These are phyloP conservation scores for Isabelozyma rhagii DNA, from an alignment of 805 yeast genomes.

Conservation along the genomic window DNA sequence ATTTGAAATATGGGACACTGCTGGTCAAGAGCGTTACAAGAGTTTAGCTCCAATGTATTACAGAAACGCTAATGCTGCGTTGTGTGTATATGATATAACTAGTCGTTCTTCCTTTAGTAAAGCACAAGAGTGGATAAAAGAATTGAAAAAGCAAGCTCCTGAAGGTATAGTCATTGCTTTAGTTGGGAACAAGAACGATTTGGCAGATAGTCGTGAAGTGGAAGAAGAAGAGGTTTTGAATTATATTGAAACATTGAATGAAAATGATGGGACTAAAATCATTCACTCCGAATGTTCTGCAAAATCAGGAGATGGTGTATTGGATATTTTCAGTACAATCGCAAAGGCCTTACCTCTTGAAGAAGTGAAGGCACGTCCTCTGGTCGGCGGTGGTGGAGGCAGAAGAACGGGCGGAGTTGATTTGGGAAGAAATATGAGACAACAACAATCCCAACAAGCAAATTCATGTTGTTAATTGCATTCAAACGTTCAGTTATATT, in stretches of 20 bases:
- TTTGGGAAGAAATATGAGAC: conserved; percentile 26
- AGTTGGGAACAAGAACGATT: conserved; percentile 77
- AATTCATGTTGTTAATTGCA: conserved; percentile 23
- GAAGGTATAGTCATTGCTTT: conserved; percentile 71
- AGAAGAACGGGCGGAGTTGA: conserved; percentile 34
- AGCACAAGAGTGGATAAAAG: conserved; percentile 77
- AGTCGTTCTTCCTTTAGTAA: conserved; percentile 62
- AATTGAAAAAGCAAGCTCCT: conserved; percentile 77
- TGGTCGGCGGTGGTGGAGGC: conserved; percentile 14
- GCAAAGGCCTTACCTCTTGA: conserved; percentile 43
- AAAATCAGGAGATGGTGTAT: conserved; percentile 42
- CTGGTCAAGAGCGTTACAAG: conserved; percentile 79
- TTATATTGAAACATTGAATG: conserved; percentile 38
- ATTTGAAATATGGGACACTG: conserved; percentile 84
- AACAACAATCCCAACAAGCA: conserved; percentile 16
- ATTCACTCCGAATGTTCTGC: conserved; percentile 43
- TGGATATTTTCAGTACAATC: conserved; percentile 36
- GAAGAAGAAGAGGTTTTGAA: conserved; percentile 43
- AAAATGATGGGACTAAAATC: conserved; percentile 31
- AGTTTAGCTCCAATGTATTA: conserved; percentile 83
- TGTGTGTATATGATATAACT: conserved; percentile 77
- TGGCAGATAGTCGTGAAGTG: conserved; percentile 47
- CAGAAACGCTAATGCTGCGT: conserved; percentile 66
- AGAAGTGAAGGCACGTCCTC: conserved; percentile 15
- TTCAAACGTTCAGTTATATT: neutral